Evolutionary conservation across 257 asterid species (phyloP), one percentile per base, ranked within the genome.

Genomic region (Solanum tarijense): DNA sequence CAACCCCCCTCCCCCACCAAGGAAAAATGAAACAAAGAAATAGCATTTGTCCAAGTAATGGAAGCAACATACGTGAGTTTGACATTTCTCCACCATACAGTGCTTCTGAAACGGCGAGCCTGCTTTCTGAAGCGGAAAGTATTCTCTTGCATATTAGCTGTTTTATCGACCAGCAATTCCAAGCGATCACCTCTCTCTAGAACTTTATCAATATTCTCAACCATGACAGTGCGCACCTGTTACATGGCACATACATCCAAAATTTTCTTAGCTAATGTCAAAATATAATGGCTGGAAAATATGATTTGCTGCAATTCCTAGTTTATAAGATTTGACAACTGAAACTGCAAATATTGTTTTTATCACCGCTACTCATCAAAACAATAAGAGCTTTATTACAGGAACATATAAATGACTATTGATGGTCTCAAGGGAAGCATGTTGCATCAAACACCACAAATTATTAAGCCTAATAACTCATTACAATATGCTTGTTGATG

Each of bases 21-120:
- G 27, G 7, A 12, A 76, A 39, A 68, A 78, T 4, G 34, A 85
- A 12, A 41, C 16, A 82, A 82, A 10, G 13, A 85, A 85, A 25
- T 21, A n/a, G 38, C 75, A 9, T 79, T 79, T 18, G 84, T 82
- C 88, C 78, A 81, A 46, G 68, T 14, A 41, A 78, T 1, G 5
- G 65, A 87, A 89, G 86, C 25, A 89, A 91, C 99, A 91, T 94
- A 97, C 99, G 92, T 95, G 83, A 97, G 97, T 91, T 95, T 96
- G 90, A 96, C 97, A 88, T 97, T 97, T 93, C 98, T 95, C 99
- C 99, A 97, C 99, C 99, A 97, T 55, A 94, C 94, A 35, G 94
- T 92, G 95, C 88, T 96, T 92, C 98, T 94, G 87, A 94, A 97
- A 36, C 99, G 98, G 18, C 99, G 97, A 66, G 99, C 89, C 92